Conservation (phyloP, 129 eudicot genomes). For the Kitagawia praeruptora region DNA sequence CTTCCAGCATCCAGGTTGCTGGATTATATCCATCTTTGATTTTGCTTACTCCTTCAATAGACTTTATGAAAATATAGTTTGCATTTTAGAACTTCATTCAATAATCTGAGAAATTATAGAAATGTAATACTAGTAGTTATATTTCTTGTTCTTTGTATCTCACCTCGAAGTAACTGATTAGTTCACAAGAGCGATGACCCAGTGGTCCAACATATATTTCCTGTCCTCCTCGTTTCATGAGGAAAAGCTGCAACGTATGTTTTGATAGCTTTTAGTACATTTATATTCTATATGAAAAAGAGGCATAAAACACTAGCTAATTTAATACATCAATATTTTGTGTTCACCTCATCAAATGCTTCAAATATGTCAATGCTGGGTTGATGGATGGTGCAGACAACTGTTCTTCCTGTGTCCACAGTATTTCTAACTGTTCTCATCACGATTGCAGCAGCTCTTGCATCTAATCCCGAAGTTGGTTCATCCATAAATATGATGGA, state of each 20-base stretch:
- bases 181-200: not conserved
- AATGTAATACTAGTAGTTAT: not conserved
- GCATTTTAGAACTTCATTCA: not conserved
- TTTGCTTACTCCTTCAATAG: slow-evolving; percentile 16
- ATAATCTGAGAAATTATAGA: not conserved
- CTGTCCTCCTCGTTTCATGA: slow-evolving; percentile 9
- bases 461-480: slow-evolving; percentile 51
- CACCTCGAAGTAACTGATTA: slow-evolving; percentile 10
- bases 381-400: slow-evolving; percentile 63
- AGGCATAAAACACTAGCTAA: not conserved
- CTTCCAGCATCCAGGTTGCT: slow-evolving; percentile 31
- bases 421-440: slow-evolving; percentile 58
- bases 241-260: slow-evolving; percentile 6
- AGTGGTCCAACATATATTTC: slow-evolving; percentile 11
- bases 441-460: slow-evolving; percentile 52
- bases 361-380: slow-evolving; percentile 59
- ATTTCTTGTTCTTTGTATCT: not conserved
- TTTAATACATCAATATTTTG: not conserved
- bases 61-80: not conserved
- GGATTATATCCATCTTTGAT: slow-evolving; percentile 28
- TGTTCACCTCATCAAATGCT: slow-evolving; percentile 52
- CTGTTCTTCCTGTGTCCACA: slow-evolving; percentile 53
- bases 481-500: slow-evolving; percentile 57
- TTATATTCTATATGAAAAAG: not conserved
- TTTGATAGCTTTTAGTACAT: not conserved